These are phyloP conservation scores for Oxyria digyna DNA, from an alignment of 148 eudicot genomes.

Conservation along the genomic window DNA sequence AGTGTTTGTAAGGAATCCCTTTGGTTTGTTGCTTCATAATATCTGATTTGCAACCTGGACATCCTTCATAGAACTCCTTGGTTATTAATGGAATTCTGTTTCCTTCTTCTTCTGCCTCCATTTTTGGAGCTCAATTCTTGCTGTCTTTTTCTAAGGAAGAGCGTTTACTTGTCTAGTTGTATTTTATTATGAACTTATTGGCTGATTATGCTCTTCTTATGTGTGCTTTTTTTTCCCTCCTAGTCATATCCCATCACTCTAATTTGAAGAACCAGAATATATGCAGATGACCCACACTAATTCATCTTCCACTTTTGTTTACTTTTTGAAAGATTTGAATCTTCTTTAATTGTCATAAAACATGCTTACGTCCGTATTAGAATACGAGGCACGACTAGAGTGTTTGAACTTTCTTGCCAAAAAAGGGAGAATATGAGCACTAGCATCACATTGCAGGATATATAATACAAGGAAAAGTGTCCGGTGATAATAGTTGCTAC, in stretches of 20 bases:
- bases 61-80: neutral
- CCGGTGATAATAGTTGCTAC: no score
- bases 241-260: no score
- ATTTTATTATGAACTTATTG: neutral
- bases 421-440: neutral
- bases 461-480: neutral
- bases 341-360: no score
- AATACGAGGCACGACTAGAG: no score
- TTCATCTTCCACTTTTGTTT: neutral
- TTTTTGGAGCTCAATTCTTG: neutral
- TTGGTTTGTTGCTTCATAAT: conserved; percentile 1
- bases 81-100: neutral
- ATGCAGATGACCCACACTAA: neutral
- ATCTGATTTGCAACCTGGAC: conserved; percentile 7
- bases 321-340: no score
- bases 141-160: neutral
- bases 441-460: neutral
- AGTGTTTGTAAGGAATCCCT: conserved; percentile 10
- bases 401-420: no score
- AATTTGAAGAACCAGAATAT: neutral
- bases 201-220: neutral
- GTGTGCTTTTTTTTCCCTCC: neutral
- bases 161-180: neutral
- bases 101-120: neutral
- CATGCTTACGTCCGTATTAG: no score